Conservation (phyloP, 176 grass and related monocot genomes). For the Oryza punctata region DNA sequence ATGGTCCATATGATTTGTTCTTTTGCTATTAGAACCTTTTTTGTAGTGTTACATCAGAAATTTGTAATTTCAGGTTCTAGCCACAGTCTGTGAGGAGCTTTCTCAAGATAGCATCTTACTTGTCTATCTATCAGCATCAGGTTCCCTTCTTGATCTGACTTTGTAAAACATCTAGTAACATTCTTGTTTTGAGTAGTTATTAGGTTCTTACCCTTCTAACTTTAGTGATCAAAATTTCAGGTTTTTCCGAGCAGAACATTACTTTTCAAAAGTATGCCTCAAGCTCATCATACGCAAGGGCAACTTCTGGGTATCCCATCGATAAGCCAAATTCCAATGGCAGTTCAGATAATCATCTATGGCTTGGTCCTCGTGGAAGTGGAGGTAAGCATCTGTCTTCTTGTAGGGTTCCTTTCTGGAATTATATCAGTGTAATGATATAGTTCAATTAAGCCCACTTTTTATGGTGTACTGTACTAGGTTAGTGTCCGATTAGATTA, state of each 20-base stretch:
- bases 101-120: conserved; percentile 83
- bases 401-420: conserved; percentile 7
- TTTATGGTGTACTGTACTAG: conserved; percentile 26
- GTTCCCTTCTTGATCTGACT: conserved; percentile 50
- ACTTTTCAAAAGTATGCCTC: conserved; percentile 58
- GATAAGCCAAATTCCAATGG: conserved; percentile 48
- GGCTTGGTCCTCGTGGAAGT: conserved; percentile 81
- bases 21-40: conserved; percentile 3
- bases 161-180: conserved; percentile 23
- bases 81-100: conserved; percentile 85
- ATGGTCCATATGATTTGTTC: neutral
- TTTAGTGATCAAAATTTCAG: conserved; percentile 45
- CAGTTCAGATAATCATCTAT: conserved; percentile 67
- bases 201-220: conserved; percentile 35
- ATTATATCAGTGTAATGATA: conserved; percentile 6
- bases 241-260: conserved; percentile 58
- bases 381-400: conserved; percentile 50
- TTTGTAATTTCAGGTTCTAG: conserved; percentile 66
- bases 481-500: conserved; percentile 6
- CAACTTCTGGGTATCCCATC: conserved; percentile 30
- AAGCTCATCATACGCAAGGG: conserved; percentile 39
- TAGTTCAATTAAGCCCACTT: conserved; percentile 17
- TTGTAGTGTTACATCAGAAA: conserved; percentile 6
- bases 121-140: conserved; percentile 95
- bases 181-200: conserved; percentile 22